Conservation (phyloP, 306 rosid species). For the Fragaria nilgerrensis region DNA sequence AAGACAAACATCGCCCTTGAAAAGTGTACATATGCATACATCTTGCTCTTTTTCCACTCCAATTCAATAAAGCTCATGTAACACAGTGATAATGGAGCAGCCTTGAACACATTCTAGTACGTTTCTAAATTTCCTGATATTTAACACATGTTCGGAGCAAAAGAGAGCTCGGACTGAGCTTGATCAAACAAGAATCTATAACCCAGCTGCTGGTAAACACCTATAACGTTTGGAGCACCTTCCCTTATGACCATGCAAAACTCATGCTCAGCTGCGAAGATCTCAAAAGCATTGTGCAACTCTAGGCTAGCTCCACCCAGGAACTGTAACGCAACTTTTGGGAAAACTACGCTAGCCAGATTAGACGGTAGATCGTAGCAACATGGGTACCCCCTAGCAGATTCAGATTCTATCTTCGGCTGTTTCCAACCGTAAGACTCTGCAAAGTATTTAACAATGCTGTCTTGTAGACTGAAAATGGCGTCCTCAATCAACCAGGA, state of each 20-base stretch:
- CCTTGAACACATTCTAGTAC: no score
- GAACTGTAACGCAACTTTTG: background rate
- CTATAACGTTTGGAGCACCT: background rate
- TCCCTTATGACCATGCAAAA: background rate
- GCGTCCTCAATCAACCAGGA: background rate
- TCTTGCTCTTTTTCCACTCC: no score
- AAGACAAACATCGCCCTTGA: no score
- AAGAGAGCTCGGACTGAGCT: background rate
- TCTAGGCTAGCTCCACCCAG: background rate
- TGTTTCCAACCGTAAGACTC: background rate
- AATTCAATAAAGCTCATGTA: no score
- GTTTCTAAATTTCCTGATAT: no score
- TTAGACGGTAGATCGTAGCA: background rate
- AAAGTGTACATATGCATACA: no score
- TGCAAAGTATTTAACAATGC: background rate
- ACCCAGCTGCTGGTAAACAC: constrained; percentile 3
- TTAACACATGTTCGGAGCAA: background rate
- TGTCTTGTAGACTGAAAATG: background rate
- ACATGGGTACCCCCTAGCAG: background rate
- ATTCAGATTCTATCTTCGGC: background rate
- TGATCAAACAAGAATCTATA: constrained; percentile 4
- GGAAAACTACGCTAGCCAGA: background rate
- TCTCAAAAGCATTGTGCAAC: background rate
- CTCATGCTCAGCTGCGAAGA: background rate
- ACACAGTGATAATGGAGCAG: no score